Percentiles rank a stretch among this genome's conserved stretches.
These are phyloP conservation scores for Pythium grandisporangium DNA, from an alignment of 352 stramenopile genomes.

Conservation along the genomic window DNA sequence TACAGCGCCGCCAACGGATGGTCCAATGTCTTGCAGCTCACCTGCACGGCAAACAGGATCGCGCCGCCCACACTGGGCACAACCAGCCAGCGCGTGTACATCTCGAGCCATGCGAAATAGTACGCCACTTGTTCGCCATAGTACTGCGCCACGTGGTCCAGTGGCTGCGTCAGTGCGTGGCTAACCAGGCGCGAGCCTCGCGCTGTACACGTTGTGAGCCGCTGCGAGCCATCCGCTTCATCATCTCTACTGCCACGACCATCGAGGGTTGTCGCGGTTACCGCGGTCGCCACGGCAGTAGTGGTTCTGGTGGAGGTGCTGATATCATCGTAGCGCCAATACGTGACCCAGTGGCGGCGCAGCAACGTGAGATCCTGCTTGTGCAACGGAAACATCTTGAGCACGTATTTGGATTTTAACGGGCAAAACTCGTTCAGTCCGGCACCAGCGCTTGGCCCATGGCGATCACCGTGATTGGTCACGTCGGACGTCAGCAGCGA, in stretches of 20 bases:
- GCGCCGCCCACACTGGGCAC: conserved; percentile 66
- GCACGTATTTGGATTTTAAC: conserved; percentile 52
- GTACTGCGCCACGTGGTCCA: conserved; percentile 85
- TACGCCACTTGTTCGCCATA: conserved; percentile 88
- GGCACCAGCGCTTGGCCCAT: conserved; percentile 31
- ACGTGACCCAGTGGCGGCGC: conserved; percentile 70
- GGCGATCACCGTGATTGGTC: too few relatives aligned
- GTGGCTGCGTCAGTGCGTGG: conserved; percentile 53
- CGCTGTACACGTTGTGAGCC: not conserved
- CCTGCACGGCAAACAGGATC: conserved; percentile 59
- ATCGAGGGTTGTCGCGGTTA: not conserved
- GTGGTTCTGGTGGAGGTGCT: too few relatives aligned
- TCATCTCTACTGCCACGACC: not conserved
- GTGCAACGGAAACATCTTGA: conserved; percentile 85
- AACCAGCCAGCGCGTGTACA: conserved; percentile 88
- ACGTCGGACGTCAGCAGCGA: conserved; percentile 37
- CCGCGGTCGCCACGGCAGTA: not conserved
- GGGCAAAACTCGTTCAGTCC: conserved; percentile 66
- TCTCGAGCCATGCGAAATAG: conserved; percentile 90
- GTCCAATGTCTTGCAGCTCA: conserved; percentile 53
- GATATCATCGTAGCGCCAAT: conserved; percentile 29
- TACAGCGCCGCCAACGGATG: conserved; percentile 74
- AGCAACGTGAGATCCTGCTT: conserved; percentile 66
- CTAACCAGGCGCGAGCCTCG: conserved; percentile 10
- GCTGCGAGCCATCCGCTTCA: not conserved